These are phyloP conservation scores for Dicorynia guianensis DNA, from an alignment of 306 rosid genomes.

Conservation along the genomic window DNA sequence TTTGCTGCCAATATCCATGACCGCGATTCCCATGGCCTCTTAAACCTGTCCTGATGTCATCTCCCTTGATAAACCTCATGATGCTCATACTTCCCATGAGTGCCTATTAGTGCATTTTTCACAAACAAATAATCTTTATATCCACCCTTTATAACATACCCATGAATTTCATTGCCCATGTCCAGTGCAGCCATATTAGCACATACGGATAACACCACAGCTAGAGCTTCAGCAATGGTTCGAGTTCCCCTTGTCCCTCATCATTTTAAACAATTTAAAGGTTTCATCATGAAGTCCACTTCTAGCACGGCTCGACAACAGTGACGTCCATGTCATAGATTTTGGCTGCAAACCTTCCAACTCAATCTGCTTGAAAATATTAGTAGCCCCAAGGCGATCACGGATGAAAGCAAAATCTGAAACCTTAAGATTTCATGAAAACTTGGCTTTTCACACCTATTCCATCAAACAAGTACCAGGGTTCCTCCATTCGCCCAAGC, in stretches of 20 bases:
- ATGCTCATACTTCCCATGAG: conserved; percentile 69
- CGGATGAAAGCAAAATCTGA: conserved; percentile 71
- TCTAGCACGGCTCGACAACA: conserved; percentile 76
- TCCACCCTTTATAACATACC: conserved; percentile 74
- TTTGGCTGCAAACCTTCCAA: conserved; percentile 67
- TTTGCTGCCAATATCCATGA: no score
- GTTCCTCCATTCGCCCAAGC: conserved; percentile 63
- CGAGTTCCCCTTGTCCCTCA: conserved; percentile 60
- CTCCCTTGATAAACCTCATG: conserved; percentile 18
- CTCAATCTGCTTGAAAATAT: conserved; percentile 69
- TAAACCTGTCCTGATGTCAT: no score
- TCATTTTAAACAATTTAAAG: conserved; percentile 56
- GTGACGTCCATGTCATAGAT: conserved; percentile 81
- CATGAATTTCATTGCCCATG: conserved; percentile 66
- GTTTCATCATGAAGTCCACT: conserved; percentile 65
- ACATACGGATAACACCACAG: conserved; percentile 81
- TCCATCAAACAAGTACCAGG: conserved; percentile 63
- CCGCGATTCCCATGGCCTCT: no score
- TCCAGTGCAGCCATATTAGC: conserved; percentile 60
- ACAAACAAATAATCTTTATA: conserved; percentile 74
- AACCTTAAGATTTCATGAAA: conserved; percentile 79
- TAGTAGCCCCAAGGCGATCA: conserved; percentile 66
- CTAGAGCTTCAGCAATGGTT: conserved; percentile 71
- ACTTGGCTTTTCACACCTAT: conserved; percentile 59
- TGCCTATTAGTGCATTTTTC: conserved; percentile 68